Evolutionary conservation across 1,284 basidiomycete species (phyloP).

Genomic region (Neolentinus lepideus): DNA sequence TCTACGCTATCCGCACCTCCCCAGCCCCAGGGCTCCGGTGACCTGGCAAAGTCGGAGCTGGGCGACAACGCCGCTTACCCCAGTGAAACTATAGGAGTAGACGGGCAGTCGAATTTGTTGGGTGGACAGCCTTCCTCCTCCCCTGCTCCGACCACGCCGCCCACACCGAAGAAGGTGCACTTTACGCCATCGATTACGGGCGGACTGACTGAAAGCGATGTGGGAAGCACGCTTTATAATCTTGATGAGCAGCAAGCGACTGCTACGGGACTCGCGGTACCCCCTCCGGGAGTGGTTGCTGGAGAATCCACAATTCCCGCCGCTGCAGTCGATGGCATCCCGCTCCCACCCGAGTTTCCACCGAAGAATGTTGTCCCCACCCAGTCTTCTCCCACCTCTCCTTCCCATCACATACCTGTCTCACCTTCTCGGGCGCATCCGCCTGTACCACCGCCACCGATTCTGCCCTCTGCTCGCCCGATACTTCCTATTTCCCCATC

Average conservation of each 20-base stretch:
- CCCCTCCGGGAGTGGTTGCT: neutral
- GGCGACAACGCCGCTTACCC: neutral
- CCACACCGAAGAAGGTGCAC: slow-evolving; percentile 32
- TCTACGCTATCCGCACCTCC: too few relatives aligned
- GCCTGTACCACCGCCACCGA: neutral
- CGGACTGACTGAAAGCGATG: slow-evolving; percentile 19
- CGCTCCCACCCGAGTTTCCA: neutral
- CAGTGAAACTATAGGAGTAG: neutral
- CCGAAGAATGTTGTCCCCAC: neutral
- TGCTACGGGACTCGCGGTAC: slow-evolving; percentile 7
- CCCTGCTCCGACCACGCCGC: slow-evolving; percentile 4
- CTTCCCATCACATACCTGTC: neutral
- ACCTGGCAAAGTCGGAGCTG: neutral
- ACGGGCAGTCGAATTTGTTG: neutral
- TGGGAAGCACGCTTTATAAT: slow-evolving; percentile 9
- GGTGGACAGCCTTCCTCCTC: neutral
- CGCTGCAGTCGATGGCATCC: neutral
- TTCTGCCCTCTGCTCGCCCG: slow-evolving; percentile 4
- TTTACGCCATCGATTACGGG: slow-evolving; percentile 39
- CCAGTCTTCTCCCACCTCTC: too few relatives aligned
- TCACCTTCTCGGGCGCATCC: slow-evolving; percentile 5
- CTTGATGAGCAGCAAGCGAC: slow-evolving; percentile 13
- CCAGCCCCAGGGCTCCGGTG: neutral
- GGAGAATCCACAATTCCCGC: neutral
- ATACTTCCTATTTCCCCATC: slow-evolving; percentile 7